A percentile compares a stretch with the other conserved stretches of the same genome.
Evolutionary conservation across 2,329 filamentous ascomycete species (phyloP).

Genomic region (Dactylonectria estremocensis): DNA sequence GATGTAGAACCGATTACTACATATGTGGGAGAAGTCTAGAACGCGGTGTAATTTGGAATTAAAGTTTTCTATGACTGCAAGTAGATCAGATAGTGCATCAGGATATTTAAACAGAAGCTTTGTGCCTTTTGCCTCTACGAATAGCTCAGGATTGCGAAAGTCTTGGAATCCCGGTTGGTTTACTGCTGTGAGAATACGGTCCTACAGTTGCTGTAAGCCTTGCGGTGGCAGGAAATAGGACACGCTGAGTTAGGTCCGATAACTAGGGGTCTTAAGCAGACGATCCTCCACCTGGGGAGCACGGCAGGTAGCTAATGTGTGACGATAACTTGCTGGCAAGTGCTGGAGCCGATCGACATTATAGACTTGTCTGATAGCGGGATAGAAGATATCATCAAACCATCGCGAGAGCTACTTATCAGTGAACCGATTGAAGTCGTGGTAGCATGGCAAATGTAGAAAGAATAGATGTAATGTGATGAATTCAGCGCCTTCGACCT

Average conservation of each 20-base stretch:
- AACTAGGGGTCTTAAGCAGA: slow-evolving; percentile 22
- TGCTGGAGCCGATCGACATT: slow-evolving; percentile 22
- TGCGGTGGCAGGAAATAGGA: slow-evolving; percentile 25
- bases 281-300: not conserved
- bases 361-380: slow-evolving; percentile 24
- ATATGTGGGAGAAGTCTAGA: too few species aligned
- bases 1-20: too few species aligned
- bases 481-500: slow-evolving; percentile 25
- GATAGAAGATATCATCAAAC: slow-evolving; percentile 32
- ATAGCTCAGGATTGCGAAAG: slow-evolving; percentile 20
- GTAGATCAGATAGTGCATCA: too few species aligned
- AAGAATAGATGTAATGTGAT: slow-evolving; percentile 30
- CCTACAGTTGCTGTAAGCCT: slow-evolving; percentile 23
- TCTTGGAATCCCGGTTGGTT: not conserved
- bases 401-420: slow-evolving; percentile 10
- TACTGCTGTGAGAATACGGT: slow-evolving; percentile 18
- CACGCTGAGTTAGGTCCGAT: slow-evolving; percentile 21
- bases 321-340: slow-evolving; percentile 29
- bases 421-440: slow-evolving; percentile 25
- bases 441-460: too few species aligned
- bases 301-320: slow-evolving; percentile 24
- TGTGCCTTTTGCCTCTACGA: not conserved
- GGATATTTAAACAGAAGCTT: too few species aligned
- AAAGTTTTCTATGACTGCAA: too few species aligned
- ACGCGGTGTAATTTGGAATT: too few species aligned